Base-by-base conservation (phyloP, 2,329 filamentous ascomycete genomes). In the Fusarium subglutinans region DNA sequence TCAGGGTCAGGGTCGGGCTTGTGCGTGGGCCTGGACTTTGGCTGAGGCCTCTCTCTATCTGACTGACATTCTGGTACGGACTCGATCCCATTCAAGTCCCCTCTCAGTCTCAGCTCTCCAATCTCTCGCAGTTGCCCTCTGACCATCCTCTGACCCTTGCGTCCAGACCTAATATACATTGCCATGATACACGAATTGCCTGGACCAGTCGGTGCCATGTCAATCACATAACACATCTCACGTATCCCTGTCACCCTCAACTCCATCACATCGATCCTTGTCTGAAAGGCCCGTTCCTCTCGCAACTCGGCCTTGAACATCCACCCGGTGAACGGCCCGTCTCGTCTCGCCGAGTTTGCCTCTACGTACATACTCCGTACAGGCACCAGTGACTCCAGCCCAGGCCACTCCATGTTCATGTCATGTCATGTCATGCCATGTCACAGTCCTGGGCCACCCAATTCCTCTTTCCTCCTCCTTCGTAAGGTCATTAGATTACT, bases 391-490 rank as follows among this genome's bases (percentile, higher is more conserved):
- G 69, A 61, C 55, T 59, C 63, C 64, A 66, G 47, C 58, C 47
- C 15, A 20, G 48, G 8, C 48, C 28, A 33, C 33, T 35, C 30
- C 48, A 35, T 33, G 22, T 35, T 50, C 30, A 30, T 30, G 30
- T 60, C 50, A 51, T 51, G 26, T 20, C 61, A 51, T 48, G 43
- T 28, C 47, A 43, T 48, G 43, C n/a, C 47, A 43, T 62, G 60
- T 20, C 41, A 60, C 48, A 22, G 50, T 58, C 22, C 62, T 26
- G 51, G 54, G 45, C 35, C 63, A 67, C 30, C 28, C 14, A 48
- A 75, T 78, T 69, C 41, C 73, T 72, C 74, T 70, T 76, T 45
- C 54, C 73, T 70, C 76, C 76, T 69, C 74, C 69, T 77, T 74
- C 72, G 57, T 33, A 35, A 58, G 41, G 53, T 41, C 44, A 50